Evolutionary conservation across 257 asterid genomes (phyloP), one percentile per base, ranked within the genome.

Genomic region (Catharanthus roseus): DNA sequence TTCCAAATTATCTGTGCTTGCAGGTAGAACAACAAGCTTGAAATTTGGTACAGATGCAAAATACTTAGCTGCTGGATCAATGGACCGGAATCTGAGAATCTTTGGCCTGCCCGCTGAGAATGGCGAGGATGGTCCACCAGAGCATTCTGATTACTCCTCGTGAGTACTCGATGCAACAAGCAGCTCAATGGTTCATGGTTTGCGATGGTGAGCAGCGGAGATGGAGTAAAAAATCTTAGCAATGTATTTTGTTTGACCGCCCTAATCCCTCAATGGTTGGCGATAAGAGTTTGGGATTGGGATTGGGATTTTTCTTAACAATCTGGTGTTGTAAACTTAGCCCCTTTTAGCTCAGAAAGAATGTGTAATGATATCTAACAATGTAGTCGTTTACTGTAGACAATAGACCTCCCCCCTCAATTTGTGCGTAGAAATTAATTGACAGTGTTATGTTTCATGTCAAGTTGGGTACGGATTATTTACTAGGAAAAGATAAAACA

Each of bases 81-180:
- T 90, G 98, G 98, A 93, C 73, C 82, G 97, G 66, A 89, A 93
- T 81, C 89, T 93, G 19, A 83, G 98, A 86, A 85, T 87, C 82
- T 93, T 93, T 65, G 97, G 98, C 45, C 78, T 87, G 71, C 98
- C 98, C 0, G 84, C 65, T 60, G 91, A 85, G 79, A 86, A 81
- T 28, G 86, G 72, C 69, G 90, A 82, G 79, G 88, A 82, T 34
- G 87, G 70, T 38, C 71, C 86, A 47, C 65, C 75, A 0, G 95
- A 90, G 77, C 70, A 87, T 73, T 51, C 49, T 18, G 26, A 18
- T 33, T 33, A 29, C 23, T 4, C 10, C 41, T 6, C 42, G 16
- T 18, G 24, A 31, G 12, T 34, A 3, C 23, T 31, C 2, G 2
- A 31, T 60, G 42, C 42, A 33, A 60, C 34, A 26, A 55, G 26